A percentile compares a stretch with the other conserved stretches of the same genome.
Evolutionary conservation across 179 eudicot genomes (phyloP).

Genomic region (Nepenthes alata): DNA sequence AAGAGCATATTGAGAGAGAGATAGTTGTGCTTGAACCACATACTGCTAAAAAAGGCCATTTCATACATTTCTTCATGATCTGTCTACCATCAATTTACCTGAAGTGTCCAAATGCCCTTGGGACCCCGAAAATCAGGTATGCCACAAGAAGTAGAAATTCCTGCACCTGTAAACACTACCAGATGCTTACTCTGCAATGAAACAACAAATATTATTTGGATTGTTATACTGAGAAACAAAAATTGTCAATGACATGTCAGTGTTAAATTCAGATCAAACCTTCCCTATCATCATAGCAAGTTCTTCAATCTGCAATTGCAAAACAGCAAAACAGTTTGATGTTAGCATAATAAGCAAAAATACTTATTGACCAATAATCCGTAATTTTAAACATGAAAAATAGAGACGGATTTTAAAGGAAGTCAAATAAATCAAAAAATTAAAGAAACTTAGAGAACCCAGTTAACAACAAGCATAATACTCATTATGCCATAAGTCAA

Average conservation of each 20-base stretch:
- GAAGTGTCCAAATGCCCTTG: constrained; percentile 97
- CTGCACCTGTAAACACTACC: constrained; percentile 95
- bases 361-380: neutral
- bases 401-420: neutral
- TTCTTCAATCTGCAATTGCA: constrained; percentile 53
- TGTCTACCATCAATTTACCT: constrained; percentile 26
- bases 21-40: neutral
- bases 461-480: too few species aligned
- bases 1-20: neutral
- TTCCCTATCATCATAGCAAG: constrained; percentile 70
- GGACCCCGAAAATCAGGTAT: constrained; percentile 99
- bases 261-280: constrained; percentile 29
- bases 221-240: neutral
- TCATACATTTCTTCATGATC: neutral
- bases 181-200: constrained; percentile 82
- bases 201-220: constrained; percentile 3
- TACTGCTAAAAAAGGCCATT: neutral
- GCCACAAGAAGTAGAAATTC: constrained; percentile 97
- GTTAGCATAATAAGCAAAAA: constrained; percentile 3
- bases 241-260: constrained; percentile 1
- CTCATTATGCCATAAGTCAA: too few species aligned
- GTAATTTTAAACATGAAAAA: neutral
- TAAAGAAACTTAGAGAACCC: too few species aligned
- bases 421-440: neutral
- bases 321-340: constrained; percentile 2